phyloP scores from a whole-genome alignment of 495 filamentous ascomycete species.

The Terfezia boudieri region DNA sequence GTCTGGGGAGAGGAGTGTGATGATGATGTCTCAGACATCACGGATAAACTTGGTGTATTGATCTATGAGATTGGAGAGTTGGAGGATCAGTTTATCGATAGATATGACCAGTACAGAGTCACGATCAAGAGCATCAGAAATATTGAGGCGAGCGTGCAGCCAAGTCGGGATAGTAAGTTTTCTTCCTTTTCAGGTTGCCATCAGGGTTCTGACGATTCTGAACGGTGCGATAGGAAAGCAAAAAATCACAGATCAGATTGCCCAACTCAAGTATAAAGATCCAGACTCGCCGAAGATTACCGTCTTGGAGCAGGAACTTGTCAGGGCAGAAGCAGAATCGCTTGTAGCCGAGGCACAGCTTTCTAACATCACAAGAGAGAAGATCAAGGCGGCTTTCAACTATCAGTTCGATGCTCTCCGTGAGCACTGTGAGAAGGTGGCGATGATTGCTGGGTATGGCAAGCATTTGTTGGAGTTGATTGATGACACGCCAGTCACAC shows the following conservation, averaged over 20 bases:
- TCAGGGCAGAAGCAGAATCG: slow-evolving; percentile 94
- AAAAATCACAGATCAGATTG: slow-evolving; percentile 97
- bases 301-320: slow-evolving; percentile 93
- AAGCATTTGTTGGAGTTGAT: slow-evolving; percentile 91
- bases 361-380: slow-evolving; percentile 97
- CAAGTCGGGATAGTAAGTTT: slow-evolving; percentile 76
- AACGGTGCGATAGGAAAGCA: slow-evolving; percentile 48
- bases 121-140: slow-evolving; percentile 98
- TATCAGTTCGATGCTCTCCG: slow-evolving; percentile 97
- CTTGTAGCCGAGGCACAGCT: slow-evolving; percentile 93
- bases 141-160: slow-evolving; percentile 94
- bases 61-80: slow-evolving; percentile 98
- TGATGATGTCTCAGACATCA: slow-evolving; percentile 95
- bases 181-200: background rate
- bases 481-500: slow-evolving; percentile 90
- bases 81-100: slow-evolving; percentile 92
- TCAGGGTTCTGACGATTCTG: background rate
- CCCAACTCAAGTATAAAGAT: slow-evolving; percentile 98
- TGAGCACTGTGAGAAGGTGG: slow-evolving; percentile 95
- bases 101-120: slow-evolving; percentile 96
- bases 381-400: slow-evolving; percentile 92
- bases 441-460: slow-evolving; percentile 90
- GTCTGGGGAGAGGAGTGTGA: slow-evolving; percentile 94
- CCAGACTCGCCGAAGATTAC: slow-evolving; percentile 93
- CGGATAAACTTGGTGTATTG: slow-evolving; percentile 91